Conservation (phyloP, 108 stramenopile species). For the Pseudonitzschia multiseries region DNA sequence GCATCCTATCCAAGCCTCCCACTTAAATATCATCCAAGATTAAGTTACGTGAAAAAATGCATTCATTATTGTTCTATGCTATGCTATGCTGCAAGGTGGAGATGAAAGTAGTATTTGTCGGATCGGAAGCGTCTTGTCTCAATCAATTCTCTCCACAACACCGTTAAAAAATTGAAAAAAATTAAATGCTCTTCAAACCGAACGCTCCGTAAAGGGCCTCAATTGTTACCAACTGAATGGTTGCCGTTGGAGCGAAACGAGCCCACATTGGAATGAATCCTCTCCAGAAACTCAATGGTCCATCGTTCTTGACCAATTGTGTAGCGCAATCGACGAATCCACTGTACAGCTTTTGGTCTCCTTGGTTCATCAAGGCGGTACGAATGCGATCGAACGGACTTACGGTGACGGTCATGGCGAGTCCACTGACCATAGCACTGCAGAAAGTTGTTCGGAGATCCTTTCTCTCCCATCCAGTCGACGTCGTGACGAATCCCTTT, state of each 20-base stretch:
- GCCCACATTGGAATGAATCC: slow-evolving; percentile 91
- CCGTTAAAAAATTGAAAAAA: not conserved
- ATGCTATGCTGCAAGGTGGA: no score
- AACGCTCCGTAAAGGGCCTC: slow-evolving; percentile 64
- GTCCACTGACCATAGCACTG: slow-evolving; percentile 78
- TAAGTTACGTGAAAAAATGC: no score
- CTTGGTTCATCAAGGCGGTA: slow-evolving; percentile 81
- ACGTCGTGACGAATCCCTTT: slow-evolving; percentile 73
- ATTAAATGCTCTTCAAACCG: slow-evolving; percentile 81
- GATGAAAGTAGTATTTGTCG: no score
- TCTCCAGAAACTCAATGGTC: slow-evolving; percentile 73
- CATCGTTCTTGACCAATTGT: slow-evolving; percentile 71
- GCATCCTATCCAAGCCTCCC: no score
- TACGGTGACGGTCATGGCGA: slow-evolving; percentile 89
- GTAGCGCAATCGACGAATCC: slow-evolving; percentile 71
- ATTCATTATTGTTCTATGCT: no score
- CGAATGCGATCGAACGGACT: slow-evolving; percentile 67
- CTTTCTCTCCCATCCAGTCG: slow-evolving; percentile 77
- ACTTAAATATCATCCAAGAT: no score
- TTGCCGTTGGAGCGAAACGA: slow-evolving; percentile 86
- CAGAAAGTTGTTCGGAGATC: slow-evolving; percentile 65
- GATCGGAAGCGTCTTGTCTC: no score
- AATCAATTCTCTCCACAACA: no score
- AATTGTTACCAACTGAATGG: slow-evolving; percentile 84
- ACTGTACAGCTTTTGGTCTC: slow-evolving; percentile 76